A percentile compares a stretch with the other conserved stretches of the same genome.
These are phyloP conservation scores for Phytophthora hybrid DNA, from an alignment of 352 stramenopile species.

Conservation along the genomic window DNA sequence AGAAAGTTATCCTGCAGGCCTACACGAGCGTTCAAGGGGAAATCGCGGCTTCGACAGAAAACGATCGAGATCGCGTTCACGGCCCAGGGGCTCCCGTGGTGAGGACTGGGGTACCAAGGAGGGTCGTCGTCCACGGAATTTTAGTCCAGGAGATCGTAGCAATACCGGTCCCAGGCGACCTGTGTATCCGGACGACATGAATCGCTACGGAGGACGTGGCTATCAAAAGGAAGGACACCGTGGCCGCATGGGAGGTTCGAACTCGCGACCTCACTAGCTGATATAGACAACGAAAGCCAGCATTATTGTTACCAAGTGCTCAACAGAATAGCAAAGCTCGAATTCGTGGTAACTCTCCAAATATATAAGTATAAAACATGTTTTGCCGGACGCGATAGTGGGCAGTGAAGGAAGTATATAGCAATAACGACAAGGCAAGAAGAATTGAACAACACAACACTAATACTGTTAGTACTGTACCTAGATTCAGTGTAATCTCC, in stretches of 20 bases:
- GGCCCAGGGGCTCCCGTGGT: background rate
- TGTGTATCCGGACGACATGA: background rate
- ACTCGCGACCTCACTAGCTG: background rate
- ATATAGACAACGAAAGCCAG: too few species aligned
- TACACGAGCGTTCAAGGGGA: background rate
- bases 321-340: too few species aligned
- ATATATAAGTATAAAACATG: too few species aligned
- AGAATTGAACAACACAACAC: too few species aligned
- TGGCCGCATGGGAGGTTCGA: background rate
- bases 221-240: background rate
- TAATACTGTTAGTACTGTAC: too few species aligned
- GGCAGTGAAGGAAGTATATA: too few species aligned
- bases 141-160: background rate
- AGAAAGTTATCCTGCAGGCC: background rate
- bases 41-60: background rate
- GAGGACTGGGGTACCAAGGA: background rate
- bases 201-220: background rate
- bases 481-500: conserved; percentile 31
- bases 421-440: too few species aligned
- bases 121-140: background rate
- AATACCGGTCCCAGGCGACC: background rate
- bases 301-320: too few species aligned
- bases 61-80: background rate
- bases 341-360: too few species aligned
- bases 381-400: too few species aligned